Conservation (phyloP, 1,284 basidiomycete species). For the Exobasidium rhododendri region DNA sequence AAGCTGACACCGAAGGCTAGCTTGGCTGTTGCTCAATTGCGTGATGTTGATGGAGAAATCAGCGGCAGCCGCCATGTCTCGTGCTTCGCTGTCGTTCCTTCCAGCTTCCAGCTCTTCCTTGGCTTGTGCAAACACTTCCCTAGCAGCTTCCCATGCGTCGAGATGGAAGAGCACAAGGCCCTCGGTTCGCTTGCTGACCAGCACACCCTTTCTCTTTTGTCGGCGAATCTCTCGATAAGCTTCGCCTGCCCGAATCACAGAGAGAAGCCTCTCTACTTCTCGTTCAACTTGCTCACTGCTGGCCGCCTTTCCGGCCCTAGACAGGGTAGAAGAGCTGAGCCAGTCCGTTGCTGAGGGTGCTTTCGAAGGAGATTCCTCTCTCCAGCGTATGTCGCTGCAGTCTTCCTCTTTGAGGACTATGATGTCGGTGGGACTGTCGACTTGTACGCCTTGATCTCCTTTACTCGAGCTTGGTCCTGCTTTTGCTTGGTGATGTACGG, state of each 20-base stretch:
- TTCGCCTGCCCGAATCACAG: slow-evolving; percentile 3
- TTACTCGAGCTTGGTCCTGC: slow-evolving; percentile 44
- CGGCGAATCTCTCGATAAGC: slow-evolving; percentile 11
- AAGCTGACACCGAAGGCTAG: neutral
- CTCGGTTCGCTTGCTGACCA: neutral
- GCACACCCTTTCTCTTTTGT: neutral
- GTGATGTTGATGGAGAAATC: neutral
- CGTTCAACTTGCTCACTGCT: neutral
- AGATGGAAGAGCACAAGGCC: slow-evolving; percentile 6
- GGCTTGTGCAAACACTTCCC: neutral
- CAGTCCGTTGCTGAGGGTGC: neutral
- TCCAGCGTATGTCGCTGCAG: slow-evolving; percentile 2
- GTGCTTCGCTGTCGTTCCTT: neutral
- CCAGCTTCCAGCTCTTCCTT: neutral
- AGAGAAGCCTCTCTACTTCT: neutral
- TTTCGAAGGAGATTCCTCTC: neutral
- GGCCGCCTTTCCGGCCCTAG: neutral
- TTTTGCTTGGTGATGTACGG: slow-evolving; percentile 37
- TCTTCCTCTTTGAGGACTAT: slow-evolving; percentile 26
- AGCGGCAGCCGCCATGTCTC: neutral
- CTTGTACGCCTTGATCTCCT: slow-evolving; percentile 36
- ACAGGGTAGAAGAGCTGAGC: neutral
- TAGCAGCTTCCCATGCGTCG: slow-evolving; percentile 8
- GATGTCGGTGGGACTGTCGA: slow-evolving; percentile 51
- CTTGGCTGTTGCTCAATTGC: neutral